Evolutionary conservation across 1,284 basidiomycete species (phyloP), one percentile per base, ranked within the genome.

Genomic region (Ceratobasidium theobromae): DNA sequence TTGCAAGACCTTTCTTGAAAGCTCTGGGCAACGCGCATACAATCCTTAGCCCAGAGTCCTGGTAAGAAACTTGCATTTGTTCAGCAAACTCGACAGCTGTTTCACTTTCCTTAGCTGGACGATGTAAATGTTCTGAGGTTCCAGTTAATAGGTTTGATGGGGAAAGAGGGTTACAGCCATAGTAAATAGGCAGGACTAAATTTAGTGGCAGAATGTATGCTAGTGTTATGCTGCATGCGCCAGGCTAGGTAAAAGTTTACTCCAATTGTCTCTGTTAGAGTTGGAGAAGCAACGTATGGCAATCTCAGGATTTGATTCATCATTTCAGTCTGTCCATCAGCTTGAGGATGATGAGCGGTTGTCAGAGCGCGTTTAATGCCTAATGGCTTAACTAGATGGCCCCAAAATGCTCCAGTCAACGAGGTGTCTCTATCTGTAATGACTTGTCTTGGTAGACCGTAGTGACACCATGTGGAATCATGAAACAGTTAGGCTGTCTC

Each of bases 251-350:
- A 76, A 62, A 46, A 64, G 68, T 0, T 70, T 25, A 3, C 4
- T 16, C 75, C 73, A 75, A 52, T 73, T 52, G 21, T 70, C 49
- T 38, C 71, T 68, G 0, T 62, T 6, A 18, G 60, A 21, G 16
- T 41, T 54, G 3, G 67, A 40, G 52, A 71, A 72, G 0, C 45
- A 30, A 12, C 71, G 38, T 1, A 72, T 32, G 5, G 18, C 54
- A 4, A 23, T 64, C 66, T 72, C 8, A 72, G 38, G 0, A 32
- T 68, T 53, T 72, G 67, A 55, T 72, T 72, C 48, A 69, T 64
- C 4, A 51, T 69, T 60, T 78, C 76, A 3, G 75, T 77, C 46
- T 78, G 75, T 0, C 77, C 76, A 67, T 78, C 73, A 1, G 73
- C 70, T 67, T 77, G 71, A 0, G 74, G 75, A 60, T 76, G 75